Base-by-base conservation (phyloP, 164 flowering plant species). In the Stephania japonica region DNA sequence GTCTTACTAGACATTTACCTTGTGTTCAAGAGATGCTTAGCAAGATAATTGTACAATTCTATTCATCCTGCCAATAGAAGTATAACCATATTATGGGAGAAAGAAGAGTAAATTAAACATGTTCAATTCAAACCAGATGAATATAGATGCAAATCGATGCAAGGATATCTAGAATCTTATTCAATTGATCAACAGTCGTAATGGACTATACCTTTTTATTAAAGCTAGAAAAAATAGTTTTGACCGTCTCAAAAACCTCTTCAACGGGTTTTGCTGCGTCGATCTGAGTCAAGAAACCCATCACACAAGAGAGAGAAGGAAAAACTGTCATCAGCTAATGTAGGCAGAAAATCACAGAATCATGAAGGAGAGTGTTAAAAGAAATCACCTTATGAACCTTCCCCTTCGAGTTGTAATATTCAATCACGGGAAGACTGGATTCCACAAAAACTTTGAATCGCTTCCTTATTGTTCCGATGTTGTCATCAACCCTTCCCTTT, bases 401-500 rank as follows among this genome's bases (percentile, higher is more conserved):
- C 70, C 87, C 96, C 81, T 84, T 89, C 9, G 88, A 72, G 11
- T 76, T 72, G 65, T 89, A 92, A 76, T 92, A 83, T 72, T 89
- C 84, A 75, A 92, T 69, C 70, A 92, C 94, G 43, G 98, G 91
- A 53, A 91, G 73, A 78, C 92, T 92, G 70, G 96, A 89, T 70
- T 92, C 98, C 44, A 85, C 38, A 70, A 87, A 92, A 71, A 91
- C 94, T 79, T 86, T 91, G 49, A 92, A 87, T 63, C 96, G 83
- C 85, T 92, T 92, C 84, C 87, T 77, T 74, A 91, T 87, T n/a
- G 97, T 92, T 65, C 87, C 94, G 70, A 88, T 84, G 83, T 92
- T 92, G 73, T 95, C 98, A 86, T 95, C 98, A 69, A 80, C 97
- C 80, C 98, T 84, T 79, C 97, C 97, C 97, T 93, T 76, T 42